Conservation (phyloP, 495 filamentous ascomycete genomes). For the Cryomyces antarcticus region DNA sequence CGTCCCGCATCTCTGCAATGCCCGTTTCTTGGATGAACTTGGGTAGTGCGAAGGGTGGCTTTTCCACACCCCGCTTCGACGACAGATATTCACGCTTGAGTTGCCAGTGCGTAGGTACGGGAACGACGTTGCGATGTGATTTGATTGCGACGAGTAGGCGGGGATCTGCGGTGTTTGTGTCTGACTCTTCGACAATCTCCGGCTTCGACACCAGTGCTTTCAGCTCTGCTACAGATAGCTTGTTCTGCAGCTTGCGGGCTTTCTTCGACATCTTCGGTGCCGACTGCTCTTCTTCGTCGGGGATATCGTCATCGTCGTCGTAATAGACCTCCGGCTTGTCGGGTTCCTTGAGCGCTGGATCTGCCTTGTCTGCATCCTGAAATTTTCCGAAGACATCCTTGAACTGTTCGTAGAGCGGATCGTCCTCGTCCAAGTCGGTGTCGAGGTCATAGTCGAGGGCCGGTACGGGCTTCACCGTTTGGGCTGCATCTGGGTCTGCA, state of each 20-base stretch:
- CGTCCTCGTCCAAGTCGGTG: constrained; percentile 35
- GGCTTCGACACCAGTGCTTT: constrained; percentile 82
- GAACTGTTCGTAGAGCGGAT: constrained; percentile 69
- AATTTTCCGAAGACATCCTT: constrained; percentile 65
- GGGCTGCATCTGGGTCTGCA: constrained; percentile 12
- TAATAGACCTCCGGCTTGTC: constrained; percentile 80
- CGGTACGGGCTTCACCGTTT: constrained; percentile 19
- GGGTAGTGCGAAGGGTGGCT: constrained; percentile 75
- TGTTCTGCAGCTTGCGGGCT: constrained; percentile 73
- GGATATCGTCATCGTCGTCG: constrained; percentile 73
- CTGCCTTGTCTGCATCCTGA: constrained; percentile 25
- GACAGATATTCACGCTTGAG: constrained; percentile 93
- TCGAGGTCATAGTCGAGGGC: constrained; percentile 19
- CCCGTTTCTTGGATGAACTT: constrained; percentile 97
- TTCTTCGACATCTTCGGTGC: constrained; percentile 71
- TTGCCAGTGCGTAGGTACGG: constrained; percentile 84
- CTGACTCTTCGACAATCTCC: constrained; percentile 93
- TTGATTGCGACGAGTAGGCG: constrained; percentile 84
- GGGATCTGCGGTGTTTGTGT: constrained; percentile 81
- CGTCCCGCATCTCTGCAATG: constrained; percentile 94
- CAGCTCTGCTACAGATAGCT: constrained; percentile 82
- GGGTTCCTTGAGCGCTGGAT: constrained; percentile 37
- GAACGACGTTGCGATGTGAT: constrained; percentile 84
- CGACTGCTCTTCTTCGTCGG: constrained; percentile 54
- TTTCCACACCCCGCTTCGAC: constrained; percentile 88